phyloP scores from a whole-genome alignment of 768 basidiomycete genomes.

The Leccinum truebloodii region DNA sequence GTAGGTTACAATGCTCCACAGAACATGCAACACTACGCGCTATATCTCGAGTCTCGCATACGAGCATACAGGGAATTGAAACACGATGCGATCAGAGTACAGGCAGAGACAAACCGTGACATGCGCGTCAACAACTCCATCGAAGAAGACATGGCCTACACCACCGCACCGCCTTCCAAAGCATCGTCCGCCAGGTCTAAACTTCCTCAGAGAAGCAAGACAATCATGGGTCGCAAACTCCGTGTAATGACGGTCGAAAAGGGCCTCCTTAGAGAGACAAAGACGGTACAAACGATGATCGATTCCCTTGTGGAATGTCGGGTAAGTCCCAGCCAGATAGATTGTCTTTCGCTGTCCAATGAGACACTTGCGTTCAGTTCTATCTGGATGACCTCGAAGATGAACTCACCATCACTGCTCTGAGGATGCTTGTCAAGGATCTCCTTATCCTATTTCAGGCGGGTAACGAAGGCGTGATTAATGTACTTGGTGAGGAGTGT shows the following conservation, averaged over 20 bases:
- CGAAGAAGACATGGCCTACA: slow-evolving; percentile 53
- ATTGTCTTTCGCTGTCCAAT: neutral
- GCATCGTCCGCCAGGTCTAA: slow-evolving; percentile 35
- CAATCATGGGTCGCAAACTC: slow-evolving; percentile 79
- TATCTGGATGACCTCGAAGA: slow-evolving; percentile 93
- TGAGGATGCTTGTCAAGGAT: slow-evolving; percentile 95
- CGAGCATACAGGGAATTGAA: slow-evolving; percentile 86
- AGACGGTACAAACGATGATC: slow-evolving; percentile 86
- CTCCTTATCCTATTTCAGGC: slow-evolving; percentile 94
- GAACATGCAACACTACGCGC: slow-evolving; percentile 84
- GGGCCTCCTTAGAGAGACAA: slow-evolving; percentile 89
- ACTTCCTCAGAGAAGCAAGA: slow-evolving; percentile 64
- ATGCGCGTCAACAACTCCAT: slow-evolving; percentile 63
- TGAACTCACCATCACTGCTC: slow-evolving; percentile 82
- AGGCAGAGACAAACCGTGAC: slow-evolving; percentile 91
- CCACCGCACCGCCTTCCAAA: slow-evolving; percentile 29
- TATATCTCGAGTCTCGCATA: slow-evolving; percentile 88
- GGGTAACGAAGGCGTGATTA: slow-evolving; percentile 92
- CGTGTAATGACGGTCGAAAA: slow-evolving; percentile 94
- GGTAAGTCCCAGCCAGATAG: slow-evolving; percentile 47
- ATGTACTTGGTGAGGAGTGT: slow-evolving; percentile 62
- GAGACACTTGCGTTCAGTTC: slow-evolving; percentile 53
- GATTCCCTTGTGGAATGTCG: slow-evolving; percentile 85
- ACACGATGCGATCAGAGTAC: slow-evolving; percentile 92
- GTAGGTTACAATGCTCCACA: slow-evolving; percentile 84